Evolutionary conservation across 2,329 filamentous ascomycete genomes (phyloP), one percentile per base, ranked within the genome.

Genomic region (Aspergillus sp.): DNA sequence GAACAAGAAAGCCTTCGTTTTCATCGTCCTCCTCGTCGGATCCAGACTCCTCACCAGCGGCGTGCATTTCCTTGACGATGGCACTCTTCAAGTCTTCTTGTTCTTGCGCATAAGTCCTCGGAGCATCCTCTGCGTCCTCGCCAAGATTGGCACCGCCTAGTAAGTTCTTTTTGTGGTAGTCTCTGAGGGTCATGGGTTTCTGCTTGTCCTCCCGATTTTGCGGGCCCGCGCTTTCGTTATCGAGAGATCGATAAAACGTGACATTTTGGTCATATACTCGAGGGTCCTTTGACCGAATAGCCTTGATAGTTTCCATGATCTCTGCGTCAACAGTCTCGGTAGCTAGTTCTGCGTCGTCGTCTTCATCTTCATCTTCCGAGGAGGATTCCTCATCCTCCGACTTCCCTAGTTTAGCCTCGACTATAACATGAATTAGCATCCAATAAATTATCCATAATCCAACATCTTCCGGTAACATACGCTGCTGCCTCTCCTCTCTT

Each of bases 101-200:
- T 77, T 98, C 91, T 74, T 98, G 86, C 9, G 84, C 85, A 71
- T 96, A 97, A 9, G 93, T 96, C 73, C 81, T 83, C 3, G 85
- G 84, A 3, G 76, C 61, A 15, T 68, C 75, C 41, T 68, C 63
- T 8, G 69, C 68, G 6, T 83, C 78, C 5, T 76, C 74, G 7
- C 84, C 81, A 13, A 88, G 83, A 17, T 85, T 80, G 15, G 87
- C 84, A 36, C 91, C 91, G 39, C 85, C 85, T 57, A 98, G 73
- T n/a, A 96, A 81, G 67, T 93, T 96, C 73, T 95, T 86, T 61
- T 93, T 88, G 70, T 99, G 95, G 74, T 97, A 99, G 74, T 99
- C 92, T 64, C 85, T 85, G 54, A 99, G 80, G 59, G 85, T 91
- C 78, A 99, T 86, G 1, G 93, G 88, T 77, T 96, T 96, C 61